Percentiles rank a stretch among this genome's conserved stretches.
These are phyloP conservation scores for Phytophthora constricta DNA, from an alignment of 352 stramenopile genomes.

Conservation along the genomic window DNA sequence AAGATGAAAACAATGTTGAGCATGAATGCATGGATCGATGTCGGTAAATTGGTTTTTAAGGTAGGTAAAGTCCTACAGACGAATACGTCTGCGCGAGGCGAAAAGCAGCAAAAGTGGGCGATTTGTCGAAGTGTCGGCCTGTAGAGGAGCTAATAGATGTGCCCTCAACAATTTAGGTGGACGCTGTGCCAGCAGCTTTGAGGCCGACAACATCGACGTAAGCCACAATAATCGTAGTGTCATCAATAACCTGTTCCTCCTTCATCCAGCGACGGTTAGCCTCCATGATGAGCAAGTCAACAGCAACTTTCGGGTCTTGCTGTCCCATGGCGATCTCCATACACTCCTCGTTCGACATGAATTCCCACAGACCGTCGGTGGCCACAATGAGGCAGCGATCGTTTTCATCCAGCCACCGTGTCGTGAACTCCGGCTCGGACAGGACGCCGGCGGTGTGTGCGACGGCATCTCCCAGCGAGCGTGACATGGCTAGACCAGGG, in stretches of 20 bases:
- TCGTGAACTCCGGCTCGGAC: conserved; percentile 95
- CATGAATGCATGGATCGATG: neutral
- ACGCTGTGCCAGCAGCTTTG: conserved; percentile 9
- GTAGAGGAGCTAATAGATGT: conserved; percentile 16
- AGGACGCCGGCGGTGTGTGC: conserved; percentile 96
- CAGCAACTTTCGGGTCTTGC: conserved; percentile 80
- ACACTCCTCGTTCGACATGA: conserved; percentile 97
- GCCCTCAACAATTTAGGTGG: conserved; percentile 12
- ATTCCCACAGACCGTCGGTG: conserved; percentile 99
- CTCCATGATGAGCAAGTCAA: conserved; percentile 96
- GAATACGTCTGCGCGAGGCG: neutral
- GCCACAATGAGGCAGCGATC: conserved; percentile 97
- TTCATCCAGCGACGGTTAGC: conserved; percentile 98
- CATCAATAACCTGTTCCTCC: conserved; percentile 99
- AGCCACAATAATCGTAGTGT: conserved; percentile 98
- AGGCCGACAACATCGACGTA: conserved; percentile 83
- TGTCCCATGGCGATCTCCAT: conserved; percentile 84
- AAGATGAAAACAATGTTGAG: neutral
- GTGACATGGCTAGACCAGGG: conserved; percentile 97
- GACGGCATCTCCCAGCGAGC: conserved; percentile 96
- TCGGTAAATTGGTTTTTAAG: neutral
- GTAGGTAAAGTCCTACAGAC: neutral
- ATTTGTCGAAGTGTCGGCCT: neutral
- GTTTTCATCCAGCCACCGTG: conserved; percentile 76
- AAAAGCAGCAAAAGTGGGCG: neutral